Base-by-base conservation (phyloP, 2,329 filamentous ascomycete species). In the Diaporthe ilicicola region DNA sequence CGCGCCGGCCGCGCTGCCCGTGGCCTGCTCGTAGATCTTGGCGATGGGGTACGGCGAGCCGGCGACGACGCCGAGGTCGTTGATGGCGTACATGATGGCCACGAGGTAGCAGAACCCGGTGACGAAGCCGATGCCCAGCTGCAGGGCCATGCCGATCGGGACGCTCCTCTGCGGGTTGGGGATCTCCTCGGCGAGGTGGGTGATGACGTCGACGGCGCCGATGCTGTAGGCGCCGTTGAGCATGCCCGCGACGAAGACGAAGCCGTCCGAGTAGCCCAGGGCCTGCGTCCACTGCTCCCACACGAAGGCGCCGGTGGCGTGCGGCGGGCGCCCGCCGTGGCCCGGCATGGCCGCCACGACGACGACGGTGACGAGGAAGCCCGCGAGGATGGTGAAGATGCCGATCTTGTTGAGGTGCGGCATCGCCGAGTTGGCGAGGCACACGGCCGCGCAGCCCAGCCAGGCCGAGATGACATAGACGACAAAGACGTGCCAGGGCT, bases 211-310 rank as follows among this genome's bases (percentile, higher is more conserved):
- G 0, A 90, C 88, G 1, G 89, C 88, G 8, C 91, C 92, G 13
- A 93, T 88, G 54, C 88, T 87, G 77, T 89, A 93, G 3, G 91
- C 91, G 13, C 90, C 91, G 75, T 93, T 93, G n/a, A 83, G 78
- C 82, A 83, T 83, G 1, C 82, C 82, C 0, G 78, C 76, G 4
- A 81, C 76, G 59, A 84, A 84, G 2, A 84, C 82, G 69, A 84
- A 82, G 0, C 82, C 82, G 39, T 82, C 74, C 0, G 80, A 78
- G 54, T 84, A 84, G 19, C 83, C 83, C 54, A 82, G 80, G 42
- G 79, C 74, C 27, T 81, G 79, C 13, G 75, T 74, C 82, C 82
- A 84, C 13, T 82, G 77, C 2, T 62, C 76, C 83, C 82, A 84
- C 7, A 84, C 82, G 71, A 82, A 82, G 0, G 77, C 73, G 3